These are phyloP conservation scores for Phytophthora cactorum DNA, from an alignment of 352 stramenopile genomes.

Conservation along the genomic window DNA sequence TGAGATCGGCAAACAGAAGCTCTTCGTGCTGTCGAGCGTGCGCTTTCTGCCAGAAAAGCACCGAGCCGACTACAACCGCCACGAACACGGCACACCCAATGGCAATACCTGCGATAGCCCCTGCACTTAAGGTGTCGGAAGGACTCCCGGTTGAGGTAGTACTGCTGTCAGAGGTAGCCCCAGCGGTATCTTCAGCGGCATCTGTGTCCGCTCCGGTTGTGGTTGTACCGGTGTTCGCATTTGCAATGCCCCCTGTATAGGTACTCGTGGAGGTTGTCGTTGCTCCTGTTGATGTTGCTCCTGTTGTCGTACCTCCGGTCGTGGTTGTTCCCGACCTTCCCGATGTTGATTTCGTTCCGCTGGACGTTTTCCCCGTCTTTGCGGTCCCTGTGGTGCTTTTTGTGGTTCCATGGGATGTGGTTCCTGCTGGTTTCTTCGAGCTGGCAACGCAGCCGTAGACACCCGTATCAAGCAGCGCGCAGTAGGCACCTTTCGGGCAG, in stretches of 20 bases:
- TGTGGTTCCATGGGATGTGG: background rate
- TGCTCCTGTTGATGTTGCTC: background rate
- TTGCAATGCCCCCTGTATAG: background rate
- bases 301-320: background rate
- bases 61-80: conserved; percentile 20
- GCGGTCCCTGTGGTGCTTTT: background rate
- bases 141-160: background rate
- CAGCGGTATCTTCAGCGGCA: no score
- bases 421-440: conserved; percentile 1
- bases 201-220: background rate
- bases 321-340: background rate
- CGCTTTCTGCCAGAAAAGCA: conserved; percentile 29
- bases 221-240: background rate
- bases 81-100: conserved; percentile 28
- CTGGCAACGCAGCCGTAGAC: no score
- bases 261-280: conserved; percentile 2
- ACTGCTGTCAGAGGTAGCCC: background rate
- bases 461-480: no score
- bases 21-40: conserved; percentile 26
- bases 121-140: conserved; percentile 1
- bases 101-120: conserved; percentile 24
- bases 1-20: conserved; percentile 33
- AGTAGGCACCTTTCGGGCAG: no score
- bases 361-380: background rate
- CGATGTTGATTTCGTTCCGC: background rate